phyloP scores from a whole-genome alignment of 2,329 filamentous ascomycete genomes.

The Rugonectria rugulosa region DNA sequence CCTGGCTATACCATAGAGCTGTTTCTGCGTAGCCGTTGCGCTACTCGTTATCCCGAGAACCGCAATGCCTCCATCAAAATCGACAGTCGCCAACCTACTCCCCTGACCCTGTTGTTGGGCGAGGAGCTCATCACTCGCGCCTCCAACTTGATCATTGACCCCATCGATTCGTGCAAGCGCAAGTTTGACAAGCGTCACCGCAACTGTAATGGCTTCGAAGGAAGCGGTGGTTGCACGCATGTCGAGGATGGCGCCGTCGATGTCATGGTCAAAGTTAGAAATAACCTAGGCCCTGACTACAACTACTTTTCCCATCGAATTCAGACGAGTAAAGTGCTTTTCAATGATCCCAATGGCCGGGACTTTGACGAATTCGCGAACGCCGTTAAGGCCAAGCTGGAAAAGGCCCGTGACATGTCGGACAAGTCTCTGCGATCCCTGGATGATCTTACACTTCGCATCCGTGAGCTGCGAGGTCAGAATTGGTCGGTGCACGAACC shows the following conservation, averaged over 20 bases:
- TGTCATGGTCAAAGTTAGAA: conserved; percentile 55
- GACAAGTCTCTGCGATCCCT: conserved; percentile 51
- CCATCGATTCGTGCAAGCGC: conserved; percentile 50
- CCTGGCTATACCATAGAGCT: conserved; percentile 60
- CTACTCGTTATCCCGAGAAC: conserved; percentile 45
- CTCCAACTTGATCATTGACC: conserved; percentile 50
- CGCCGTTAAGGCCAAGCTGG: conserved; percentile 48
- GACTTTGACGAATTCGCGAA: conserved; percentile 56
- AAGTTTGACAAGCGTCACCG: conserved; percentile 51
- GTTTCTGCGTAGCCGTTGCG: conserved; percentile 52
- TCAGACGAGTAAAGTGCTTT: conserved; percentile 54
- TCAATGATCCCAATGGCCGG: conserved; percentile 49
- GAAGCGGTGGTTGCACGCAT: conserved; percentile 48
- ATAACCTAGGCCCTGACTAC: conserved; percentile 59
- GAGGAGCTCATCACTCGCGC: conserved; percentile 58
- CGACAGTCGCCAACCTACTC: conserved; percentile 56
- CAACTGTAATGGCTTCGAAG: conserved; percentile 46
- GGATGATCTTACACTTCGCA: conserved; percentile 58
- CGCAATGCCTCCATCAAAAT: conserved; percentile 49
- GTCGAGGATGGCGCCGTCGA: conserved; percentile 54
- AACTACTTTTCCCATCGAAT: conserved; percentile 53
- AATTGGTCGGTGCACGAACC: conserved; percentile 58
- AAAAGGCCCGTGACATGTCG: conserved; percentile 47
- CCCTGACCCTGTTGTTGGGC: conserved; percentile 54
- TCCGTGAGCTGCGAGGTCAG: conserved; percentile 55